Evolutionary conservation across 1,284 basidiomycete genomes (phyloP).

Genomic region (Marasmius fiardii): DNA sequence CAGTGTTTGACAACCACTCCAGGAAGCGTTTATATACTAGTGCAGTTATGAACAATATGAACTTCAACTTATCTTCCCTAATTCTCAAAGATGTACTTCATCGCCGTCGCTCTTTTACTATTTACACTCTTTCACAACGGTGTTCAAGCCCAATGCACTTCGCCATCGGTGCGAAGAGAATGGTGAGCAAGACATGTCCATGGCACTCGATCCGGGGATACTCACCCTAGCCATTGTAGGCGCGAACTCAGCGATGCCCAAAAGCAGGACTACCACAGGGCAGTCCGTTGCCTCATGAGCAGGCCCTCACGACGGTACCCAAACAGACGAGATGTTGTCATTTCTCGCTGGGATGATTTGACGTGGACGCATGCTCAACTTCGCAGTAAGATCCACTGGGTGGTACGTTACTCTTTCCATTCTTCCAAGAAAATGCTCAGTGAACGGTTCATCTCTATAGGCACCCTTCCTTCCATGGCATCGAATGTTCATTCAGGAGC

Average conservation of each 20-base stretch:
- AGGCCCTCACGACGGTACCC: background rate
- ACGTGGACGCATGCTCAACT: background rate
- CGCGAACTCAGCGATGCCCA: background rate
- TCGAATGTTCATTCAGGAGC: background rate
- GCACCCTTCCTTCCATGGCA: conserved; percentile 2
- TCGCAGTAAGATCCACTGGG: background rate
- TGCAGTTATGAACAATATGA: no score
- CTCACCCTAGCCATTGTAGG: no score
- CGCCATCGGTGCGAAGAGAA: background rate
- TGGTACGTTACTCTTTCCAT: background rate
- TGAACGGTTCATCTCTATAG: background rate
- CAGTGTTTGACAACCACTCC: no score
- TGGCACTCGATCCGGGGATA: background rate
- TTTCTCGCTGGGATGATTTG: background rate
- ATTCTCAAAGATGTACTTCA: no score
- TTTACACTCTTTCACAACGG: no score
- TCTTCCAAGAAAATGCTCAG: background rate
- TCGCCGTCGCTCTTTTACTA: no score
- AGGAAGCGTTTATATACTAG: no score
- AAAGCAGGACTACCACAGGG: background rate
- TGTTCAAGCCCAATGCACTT: no score
- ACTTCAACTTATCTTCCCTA: no score
- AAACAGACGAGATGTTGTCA: background rate
- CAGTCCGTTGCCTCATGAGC: background rate
- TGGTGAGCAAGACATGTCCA: background rate